Conservation (phyloP, 306 rosid species). For the Pyrus pyrifolia region DNA sequence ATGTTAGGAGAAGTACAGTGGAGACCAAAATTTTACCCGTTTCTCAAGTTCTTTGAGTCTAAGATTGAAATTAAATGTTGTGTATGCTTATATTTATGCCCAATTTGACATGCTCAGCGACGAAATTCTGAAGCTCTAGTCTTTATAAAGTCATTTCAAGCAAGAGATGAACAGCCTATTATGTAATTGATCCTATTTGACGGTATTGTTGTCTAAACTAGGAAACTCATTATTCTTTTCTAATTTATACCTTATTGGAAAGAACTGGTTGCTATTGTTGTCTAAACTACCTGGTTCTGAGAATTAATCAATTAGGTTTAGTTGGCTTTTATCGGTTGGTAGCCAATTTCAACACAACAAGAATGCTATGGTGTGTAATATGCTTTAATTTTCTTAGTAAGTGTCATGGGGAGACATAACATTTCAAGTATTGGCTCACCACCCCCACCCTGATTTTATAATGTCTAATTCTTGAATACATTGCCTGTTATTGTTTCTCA, state of each 20-base stretch:
- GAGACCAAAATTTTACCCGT: too few relatives aligned
- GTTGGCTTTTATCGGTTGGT: background rate
- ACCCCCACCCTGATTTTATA: background rate
- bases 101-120: background rate
- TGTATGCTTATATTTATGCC: background rate
- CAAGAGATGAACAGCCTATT: background rate
- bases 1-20: background rate
- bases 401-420: background rate
- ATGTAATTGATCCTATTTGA: too few relatives aligned
- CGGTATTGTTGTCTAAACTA: background rate
- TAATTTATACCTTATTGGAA: background rate
- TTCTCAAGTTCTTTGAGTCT: background rate
- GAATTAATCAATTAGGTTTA: background rate
- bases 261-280: background rate
- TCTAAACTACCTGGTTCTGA: background rate
- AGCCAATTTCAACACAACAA: background rate
- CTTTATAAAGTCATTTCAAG: background rate
- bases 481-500: background rate
- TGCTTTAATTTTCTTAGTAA: background rate
- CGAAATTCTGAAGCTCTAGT: background rate
- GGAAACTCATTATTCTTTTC: background rate
- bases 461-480: background rate
- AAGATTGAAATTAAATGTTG: background rate
- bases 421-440: background rate
- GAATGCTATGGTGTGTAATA: background rate